Evolutionary conservation across 495 filamentous ascomycete genomes (phyloP).

Genomic region (Aspergillus steynii): DNA sequence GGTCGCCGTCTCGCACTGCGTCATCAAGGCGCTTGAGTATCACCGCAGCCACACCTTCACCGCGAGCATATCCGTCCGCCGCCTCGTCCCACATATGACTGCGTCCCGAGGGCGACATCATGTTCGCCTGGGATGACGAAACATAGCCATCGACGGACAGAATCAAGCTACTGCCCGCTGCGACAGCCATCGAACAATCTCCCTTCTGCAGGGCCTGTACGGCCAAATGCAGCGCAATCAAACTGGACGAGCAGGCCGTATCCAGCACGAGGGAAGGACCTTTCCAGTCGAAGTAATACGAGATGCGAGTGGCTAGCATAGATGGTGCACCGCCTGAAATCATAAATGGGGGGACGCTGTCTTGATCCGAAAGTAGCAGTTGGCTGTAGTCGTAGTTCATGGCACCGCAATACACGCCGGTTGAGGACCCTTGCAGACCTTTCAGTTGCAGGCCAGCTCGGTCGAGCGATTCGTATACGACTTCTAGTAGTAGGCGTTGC

Average conservation of each 20-base stretch:
- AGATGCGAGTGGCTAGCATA: constrained; percentile 32
- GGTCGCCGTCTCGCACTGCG: constrained; percentile 30
- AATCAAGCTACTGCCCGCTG: constrained; percentile 27
- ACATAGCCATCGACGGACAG: constrained; percentile 16
- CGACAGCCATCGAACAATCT: constrained; percentile 31
- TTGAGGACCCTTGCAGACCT: constrained; percentile 34
- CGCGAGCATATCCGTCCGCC: constrained; percentile 46
- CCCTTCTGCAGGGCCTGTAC: constrained; percentile 34
- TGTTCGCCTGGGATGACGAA: background rate
- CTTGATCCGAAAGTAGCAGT: constrained; percentile 34
- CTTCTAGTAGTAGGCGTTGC: constrained; percentile 51
- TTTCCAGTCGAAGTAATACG: constrained; percentile 31
- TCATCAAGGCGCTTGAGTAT: constrained; percentile 33
- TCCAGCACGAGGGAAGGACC: constrained; percentile 38
- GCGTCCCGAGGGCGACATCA: constrained; percentile 16
- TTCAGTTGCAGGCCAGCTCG: constrained; percentile 40
- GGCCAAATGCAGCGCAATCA: constrained; percentile 47
- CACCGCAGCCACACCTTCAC: constrained; percentile 37
- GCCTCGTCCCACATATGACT: constrained; percentile 31
- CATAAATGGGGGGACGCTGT: constrained; percentile 39
- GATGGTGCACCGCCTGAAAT: constrained; percentile 29
- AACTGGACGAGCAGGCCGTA: constrained; percentile 45
- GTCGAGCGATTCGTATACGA: constrained; percentile 56
- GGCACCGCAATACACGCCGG: constrained; percentile 30
- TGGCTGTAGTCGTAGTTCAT: constrained; percentile 40